phyloP scores from a whole-genome alignment of 2,329 filamentous ascomycete species.

The Gaeumannomyces tritici region DNA sequence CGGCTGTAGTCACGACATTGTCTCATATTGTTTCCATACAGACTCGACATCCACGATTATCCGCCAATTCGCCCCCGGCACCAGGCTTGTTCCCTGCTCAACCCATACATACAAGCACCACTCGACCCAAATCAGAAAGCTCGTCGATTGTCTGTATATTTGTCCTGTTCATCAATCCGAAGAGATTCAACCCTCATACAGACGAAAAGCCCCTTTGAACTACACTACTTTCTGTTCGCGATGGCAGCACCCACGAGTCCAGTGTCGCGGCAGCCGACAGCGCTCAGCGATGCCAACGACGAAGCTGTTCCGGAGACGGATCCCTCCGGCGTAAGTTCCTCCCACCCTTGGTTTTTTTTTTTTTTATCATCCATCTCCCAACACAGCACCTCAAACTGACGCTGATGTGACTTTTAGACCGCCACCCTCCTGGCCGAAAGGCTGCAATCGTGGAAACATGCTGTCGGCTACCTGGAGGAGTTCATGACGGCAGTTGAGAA shows the following conservation, averaged over 20 bases:
- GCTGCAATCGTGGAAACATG: slow-evolving; percentile 92
- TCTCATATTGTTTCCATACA: not conserved
- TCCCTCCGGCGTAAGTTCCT: slow-evolving; percentile 41
- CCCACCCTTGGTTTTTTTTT: not conserved
- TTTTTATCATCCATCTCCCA: not conserved
- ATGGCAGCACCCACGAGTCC: not conserved
- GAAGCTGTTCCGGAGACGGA: slow-evolving; percentile 50
- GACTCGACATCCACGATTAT: not conserved
- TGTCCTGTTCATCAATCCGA: not conserved
- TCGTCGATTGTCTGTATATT: not conserved
- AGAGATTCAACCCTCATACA: not conserved
- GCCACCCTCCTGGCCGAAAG: slow-evolving; percentile 78
- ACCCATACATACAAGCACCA: not conserved
- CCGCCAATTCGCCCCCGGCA: not conserved
- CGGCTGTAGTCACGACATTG: not conserved
- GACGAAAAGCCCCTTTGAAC: not conserved
- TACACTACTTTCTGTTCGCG: not conserved
- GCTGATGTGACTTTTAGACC: slow-evolving; percentile 41
- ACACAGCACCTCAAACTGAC: not conserved
- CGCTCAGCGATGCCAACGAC: slow-evolving; percentile 36
- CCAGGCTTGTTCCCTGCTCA: not conserved
- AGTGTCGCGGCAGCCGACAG: slow-evolving; percentile 11
- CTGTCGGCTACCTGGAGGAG: slow-evolving; percentile 81
- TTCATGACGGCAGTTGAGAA: slow-evolving; percentile 82
- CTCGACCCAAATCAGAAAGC: not conserved